Percentiles rank a stretch among this genome's conserved stretches.
phyloP scores from a whole-genome alignment of 2,329 filamentous ascomycete genomes.

The Penicillium sp. region DNA sequence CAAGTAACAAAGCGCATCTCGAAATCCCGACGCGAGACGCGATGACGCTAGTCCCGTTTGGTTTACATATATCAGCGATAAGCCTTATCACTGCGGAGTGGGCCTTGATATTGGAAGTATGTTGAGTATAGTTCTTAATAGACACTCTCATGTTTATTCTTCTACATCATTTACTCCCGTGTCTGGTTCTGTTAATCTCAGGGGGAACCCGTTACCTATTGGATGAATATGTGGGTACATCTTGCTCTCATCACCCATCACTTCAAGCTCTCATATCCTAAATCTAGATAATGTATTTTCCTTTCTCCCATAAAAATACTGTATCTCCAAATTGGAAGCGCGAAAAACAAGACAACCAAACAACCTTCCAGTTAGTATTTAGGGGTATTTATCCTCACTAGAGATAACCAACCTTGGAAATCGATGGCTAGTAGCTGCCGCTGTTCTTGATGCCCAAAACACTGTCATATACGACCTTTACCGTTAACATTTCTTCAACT shows the following conservation, averaged over 20 bases:
- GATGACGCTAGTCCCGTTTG: conserved; percentile 34
- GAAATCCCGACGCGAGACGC: conserved; percentile 30
- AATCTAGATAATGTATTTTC: background rate
- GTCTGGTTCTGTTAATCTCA: background rate
- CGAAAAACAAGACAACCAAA: background rate
- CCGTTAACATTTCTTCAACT: background rate
- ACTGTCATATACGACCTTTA: background rate
- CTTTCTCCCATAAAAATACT: background rate
- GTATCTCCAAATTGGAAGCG: background rate
- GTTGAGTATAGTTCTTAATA: background rate
- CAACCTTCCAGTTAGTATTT: no score
- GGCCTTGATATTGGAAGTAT: background rate
- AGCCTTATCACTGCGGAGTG: conserved; percentile 15
- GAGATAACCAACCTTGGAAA: no score
- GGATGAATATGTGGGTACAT: background rate
- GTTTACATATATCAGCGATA: conserved; percentile 28
- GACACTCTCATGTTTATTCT: background rate
- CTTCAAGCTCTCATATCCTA: background rate
- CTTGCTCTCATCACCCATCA: background rate
- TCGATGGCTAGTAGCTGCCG: no score
- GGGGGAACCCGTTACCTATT: background rate
- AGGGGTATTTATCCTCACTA: no score
- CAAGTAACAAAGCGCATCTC: conserved; percentile 14
- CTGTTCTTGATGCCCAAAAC: background rate
- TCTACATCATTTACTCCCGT: background rate